Base-by-base conservation (phyloP, 164 flowering plant genomes). In the Saururus chinensis region DNA sequence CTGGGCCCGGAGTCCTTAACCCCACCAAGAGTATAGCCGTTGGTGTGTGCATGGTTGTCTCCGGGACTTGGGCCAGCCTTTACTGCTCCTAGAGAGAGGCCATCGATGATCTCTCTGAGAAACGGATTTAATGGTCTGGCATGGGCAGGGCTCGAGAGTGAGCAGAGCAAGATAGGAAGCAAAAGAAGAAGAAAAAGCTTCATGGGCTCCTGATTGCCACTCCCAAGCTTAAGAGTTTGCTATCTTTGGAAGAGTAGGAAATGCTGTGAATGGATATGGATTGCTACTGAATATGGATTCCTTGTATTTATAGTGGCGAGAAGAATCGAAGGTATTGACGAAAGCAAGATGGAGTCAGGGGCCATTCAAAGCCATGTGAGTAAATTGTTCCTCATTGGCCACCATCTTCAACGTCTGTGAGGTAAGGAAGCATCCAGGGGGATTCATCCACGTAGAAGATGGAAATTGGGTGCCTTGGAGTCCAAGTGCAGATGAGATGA, bases 21-120 rank as follows among this genome's bases (percentile, higher is more conserved):
- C 49, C 49, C 45, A 41, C 45, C 45, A 41, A 41, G 45, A 41
- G 12, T 13, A 41, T 41, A 41, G 11, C 45, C 45, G 12, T 41
- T 41, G 11, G 12, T 41, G 11, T 41, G 45, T 8, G 45, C 45
- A 41, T 41, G 45, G 45, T 41, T 41, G 45, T 41, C 45, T 45
- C 58, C 58, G 14, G 58, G 58, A 55, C 58, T 55, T 17, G 58
- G 58, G 0, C 58, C 58, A 21, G 58, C 24, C 35, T 55, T 55
- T 19, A 24, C 35, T 4, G 35, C 58, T 1, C 16, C 35, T 14
- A 55, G 6, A 45, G 49, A 45, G 49, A 45, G 49, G 49, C 49
- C 58, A 13, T 17, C 4, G 19, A 55, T 19, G 6, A 16, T 30
- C 17, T 30, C 58, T 12, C 49, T 8, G 17, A 3, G 17, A 45